Evolutionary conservation across 139 green algal species (phyloP), one percentile per base, ranked within the genome.

Genomic region (Tetradesmus obliquus): DNA sequence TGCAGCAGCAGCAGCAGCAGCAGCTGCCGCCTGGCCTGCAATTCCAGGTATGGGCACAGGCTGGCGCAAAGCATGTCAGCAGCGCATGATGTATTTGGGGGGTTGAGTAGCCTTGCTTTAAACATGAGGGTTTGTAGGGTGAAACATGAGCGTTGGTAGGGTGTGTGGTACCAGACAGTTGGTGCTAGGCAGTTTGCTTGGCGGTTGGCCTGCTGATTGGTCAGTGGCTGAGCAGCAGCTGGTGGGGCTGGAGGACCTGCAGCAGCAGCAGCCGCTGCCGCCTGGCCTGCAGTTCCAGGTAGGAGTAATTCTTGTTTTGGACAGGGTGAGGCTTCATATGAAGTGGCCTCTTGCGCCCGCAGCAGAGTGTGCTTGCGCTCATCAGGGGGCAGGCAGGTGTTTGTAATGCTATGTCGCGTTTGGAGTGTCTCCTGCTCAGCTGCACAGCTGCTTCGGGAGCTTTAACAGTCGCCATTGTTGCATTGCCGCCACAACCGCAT

Each of bases 201-300:
- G 93, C n/a, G 58, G 57, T 22, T 95, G 93, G 93, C 91, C 93
- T 20, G 74, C 76, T 69, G 91, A 94, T 69, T 95, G 93, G 92
- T 91, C 93, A 69, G 19, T 79, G 1, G 62, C 54, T 79, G 54
- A 95, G 92, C 89, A 84, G 22, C 10, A 53, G 8, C 13, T 95
- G 55, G 79, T 62, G 45, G 45, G 79, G n/a, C 74, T 82, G n/a
- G 66, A 82, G 74, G 74, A 53, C 13, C 22, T 82, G 74, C 74
- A 54, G 74, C 74, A 82, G 74, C n/a, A 82, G 74, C 12, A 53
- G 2, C n/a, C 74, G 2, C 7, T 82, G 4, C n/a, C 74, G 53
- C 13, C n/a, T 54, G 74, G 74, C 74, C 7, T 82, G 74, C n/a
- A 54, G 5, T 82, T 82, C 8, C 79, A 85, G 79, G 51, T 85